Base-by-base conservation (phyloP, 148 eudicot genomes). In the Cornus kousa region DNA sequence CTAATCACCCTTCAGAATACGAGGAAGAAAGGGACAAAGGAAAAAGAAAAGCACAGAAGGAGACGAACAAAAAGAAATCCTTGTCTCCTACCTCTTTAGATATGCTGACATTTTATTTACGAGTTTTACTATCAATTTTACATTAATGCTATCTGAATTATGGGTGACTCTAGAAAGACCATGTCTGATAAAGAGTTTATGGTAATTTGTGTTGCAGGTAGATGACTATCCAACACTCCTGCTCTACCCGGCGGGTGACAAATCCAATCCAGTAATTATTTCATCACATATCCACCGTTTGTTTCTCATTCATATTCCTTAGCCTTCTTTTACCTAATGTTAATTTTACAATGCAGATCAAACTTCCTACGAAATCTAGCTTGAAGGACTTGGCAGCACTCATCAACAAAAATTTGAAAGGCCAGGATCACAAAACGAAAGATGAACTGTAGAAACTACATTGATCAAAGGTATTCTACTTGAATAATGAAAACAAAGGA, bases 331-430 rank as follows among this genome's bases (percentile, higher is more conserved):
- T 70, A 22, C 55, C 73, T 78, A 28, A 50, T 57, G 11, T n/a
- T 16, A 75, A 24, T 23, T 23, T 60, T 57, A 22, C 72, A 24
- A 0, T 82, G 90, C 93, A 95, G 98, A 80, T 91, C 64, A 89
- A 79, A 71, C 78, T 95, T 60, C 81, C 96, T 20, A 80, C 89
- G 3, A 95, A 93, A 62, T 91, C 97, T 22, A 83, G 89, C 79
- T 81, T 87, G 81, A 95, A 93, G 91, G 94, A 93, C 12, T 83
- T 93, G 89, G 98, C 94, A 13, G 82, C 87, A 22, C 89, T 90
- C 16, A 87, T 95, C 82, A 95, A 93, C 88, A 90, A 89, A 82
- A 81, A 85, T 37, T 84, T 89, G 28, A 90, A 89, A 87, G 82
- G 77, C 40, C 87, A 83, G 82, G 85, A 79, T 48, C 65, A 80